A percentile compares a stretch with the other conserved stretches of the same genome.
phyloP scores from a whole-genome alignment of 1,284 basidiomycete genomes.

The Trichosporon ovoides region DNA sequence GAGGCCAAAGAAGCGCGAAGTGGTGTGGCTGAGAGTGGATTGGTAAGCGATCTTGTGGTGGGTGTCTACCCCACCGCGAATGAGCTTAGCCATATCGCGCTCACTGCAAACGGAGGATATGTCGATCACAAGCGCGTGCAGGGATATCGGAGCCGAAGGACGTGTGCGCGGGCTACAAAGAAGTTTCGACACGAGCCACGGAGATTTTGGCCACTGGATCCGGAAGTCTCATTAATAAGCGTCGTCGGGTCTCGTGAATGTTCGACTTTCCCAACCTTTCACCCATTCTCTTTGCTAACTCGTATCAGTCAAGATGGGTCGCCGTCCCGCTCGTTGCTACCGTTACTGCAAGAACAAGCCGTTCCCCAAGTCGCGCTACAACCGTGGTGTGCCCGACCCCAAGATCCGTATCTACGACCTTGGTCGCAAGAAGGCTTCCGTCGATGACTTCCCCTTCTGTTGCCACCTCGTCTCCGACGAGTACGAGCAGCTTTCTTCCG shows the following conservation, averaged over 20 bases:
- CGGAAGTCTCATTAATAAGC: neutral
- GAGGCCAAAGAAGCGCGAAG: neutral
- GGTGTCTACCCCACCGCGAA: no score
- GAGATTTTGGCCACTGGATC: neutral
- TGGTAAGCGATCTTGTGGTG: neutral
- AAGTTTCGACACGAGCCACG: no score
- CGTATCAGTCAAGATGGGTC: slow-evolving; percentile 64
- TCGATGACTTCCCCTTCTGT: slow-evolving; percentile 97
- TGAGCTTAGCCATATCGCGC: neutral
- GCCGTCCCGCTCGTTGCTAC: slow-evolving; percentile 92
- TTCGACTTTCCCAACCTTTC: neutral
- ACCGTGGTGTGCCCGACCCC: slow-evolving; percentile 94
- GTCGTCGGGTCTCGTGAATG: neutral
- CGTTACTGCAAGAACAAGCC: slow-evolving; percentile 99
- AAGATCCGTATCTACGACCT: slow-evolving; percentile 95
- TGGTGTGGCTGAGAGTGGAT: neutral
- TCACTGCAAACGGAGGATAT: neutral
- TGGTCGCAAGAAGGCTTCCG: slow-evolving; percentile 87
- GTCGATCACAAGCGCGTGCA: neutral
- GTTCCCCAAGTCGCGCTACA: slow-evolving; percentile 79
- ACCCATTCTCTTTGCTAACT: slow-evolving; percentile 2
- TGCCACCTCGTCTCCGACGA: slow-evolving; percentile 96
- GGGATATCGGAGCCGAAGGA: no score
- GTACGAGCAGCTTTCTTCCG: slow-evolving; percentile 94
- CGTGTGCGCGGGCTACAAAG: neutral